These are phyloP conservation scores for Dendrobium nobile DNA, from an alignment of 106 monocot species.

Conservation along the genomic window DNA sequence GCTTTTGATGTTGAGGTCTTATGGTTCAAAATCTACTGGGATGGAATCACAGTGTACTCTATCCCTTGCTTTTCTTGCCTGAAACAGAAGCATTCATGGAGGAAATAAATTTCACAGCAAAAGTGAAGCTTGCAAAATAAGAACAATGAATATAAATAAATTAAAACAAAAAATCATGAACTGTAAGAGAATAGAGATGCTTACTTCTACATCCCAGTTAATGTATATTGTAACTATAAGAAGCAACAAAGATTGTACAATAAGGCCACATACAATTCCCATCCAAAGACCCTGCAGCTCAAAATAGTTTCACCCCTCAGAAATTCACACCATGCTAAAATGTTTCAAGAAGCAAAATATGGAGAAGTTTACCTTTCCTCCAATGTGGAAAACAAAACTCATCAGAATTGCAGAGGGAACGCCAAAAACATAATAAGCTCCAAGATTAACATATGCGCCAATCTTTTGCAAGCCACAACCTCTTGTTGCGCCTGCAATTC, in stretches of 20 bases:
- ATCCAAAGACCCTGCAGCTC: constrained; percentile 67
- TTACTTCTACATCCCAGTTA: constrained; percentile 60
- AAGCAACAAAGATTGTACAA: constrained; percentile 50
- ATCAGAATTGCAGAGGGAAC: constrained; percentile 61
- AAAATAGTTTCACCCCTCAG: not conserved
- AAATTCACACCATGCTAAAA: no score
- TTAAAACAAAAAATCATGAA: no score
- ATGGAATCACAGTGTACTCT: constrained; percentile 24
- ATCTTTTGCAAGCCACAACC: constrained; percentile 69
- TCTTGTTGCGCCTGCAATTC: constrained; percentile 41
- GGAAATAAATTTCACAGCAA: no score
- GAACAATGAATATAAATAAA: no score
- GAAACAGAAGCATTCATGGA: not conserved
- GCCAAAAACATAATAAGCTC: constrained; percentile 64
- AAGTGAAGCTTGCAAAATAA: no score
- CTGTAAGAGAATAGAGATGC: not conserved
- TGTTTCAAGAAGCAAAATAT: no score
- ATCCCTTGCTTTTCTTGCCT: constrained; percentile 36
- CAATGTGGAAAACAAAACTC: constrained; percentile 51
- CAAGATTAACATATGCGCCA: constrained; percentile 61
- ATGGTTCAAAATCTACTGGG: not conserved
- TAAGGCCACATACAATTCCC: constrained; percentile 64
- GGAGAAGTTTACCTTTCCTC: constrained; percentile 41
- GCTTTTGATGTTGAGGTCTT: no score
- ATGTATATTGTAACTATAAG: constrained; percentile 28